Evolutionary conservation across 805 yeast species (phyloP).

Genomic region (Teunomyces barrocoloradensis): DNA sequence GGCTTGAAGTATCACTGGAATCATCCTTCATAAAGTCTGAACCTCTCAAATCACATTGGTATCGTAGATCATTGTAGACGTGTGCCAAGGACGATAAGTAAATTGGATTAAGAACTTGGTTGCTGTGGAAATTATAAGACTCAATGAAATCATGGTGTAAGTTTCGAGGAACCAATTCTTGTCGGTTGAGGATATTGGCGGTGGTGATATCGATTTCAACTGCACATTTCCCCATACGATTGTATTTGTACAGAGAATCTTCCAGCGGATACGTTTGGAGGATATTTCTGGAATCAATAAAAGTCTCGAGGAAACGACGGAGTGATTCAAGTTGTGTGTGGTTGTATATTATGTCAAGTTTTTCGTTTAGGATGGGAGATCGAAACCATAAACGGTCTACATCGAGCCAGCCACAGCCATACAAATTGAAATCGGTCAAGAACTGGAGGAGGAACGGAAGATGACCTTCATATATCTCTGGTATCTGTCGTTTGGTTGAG

Average conservation of each 20-base stretch:
- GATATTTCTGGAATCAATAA: slow-evolving; percentile 26
- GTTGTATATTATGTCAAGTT: neutral
- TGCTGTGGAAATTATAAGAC: slow-evolving; percentile 13
- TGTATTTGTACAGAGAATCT: slow-evolving; percentile 19
- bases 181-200: slow-evolving; percentile 57
- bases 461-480: slow-evolving; percentile 64
- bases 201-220: slow-evolving; percentile 73
- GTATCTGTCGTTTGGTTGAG: neutral
- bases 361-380: slow-evolving; percentile 43
- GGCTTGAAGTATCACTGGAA: neutral
- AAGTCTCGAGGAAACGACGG: slow-evolving; percentile 15
- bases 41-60: slow-evolving; percentile 45
- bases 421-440: slow-evolving; percentile 76
- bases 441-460: slow-evolving; percentile 77
- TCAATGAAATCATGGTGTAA: slow-evolving; percentile 53
- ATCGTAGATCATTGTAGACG: slow-evolving; percentile 57
- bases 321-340: slow-evolving; percentile 9
- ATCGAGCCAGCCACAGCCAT: slow-evolving; percentile 78
- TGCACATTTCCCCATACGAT: slow-evolving; percentile 59
- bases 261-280: slow-evolving; percentile 15
- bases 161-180: slow-evolving; percentile 39
- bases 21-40: slow-evolving; percentile 6
- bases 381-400: slow-evolving; percentile 50
- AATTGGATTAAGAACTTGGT: slow-evolving; percentile 14
- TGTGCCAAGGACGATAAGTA: slow-evolving; percentile 49